Evolutionary conservation across 169 alveolate genomes (phyloP).

Genomic region (Babesia caballi): DNA sequence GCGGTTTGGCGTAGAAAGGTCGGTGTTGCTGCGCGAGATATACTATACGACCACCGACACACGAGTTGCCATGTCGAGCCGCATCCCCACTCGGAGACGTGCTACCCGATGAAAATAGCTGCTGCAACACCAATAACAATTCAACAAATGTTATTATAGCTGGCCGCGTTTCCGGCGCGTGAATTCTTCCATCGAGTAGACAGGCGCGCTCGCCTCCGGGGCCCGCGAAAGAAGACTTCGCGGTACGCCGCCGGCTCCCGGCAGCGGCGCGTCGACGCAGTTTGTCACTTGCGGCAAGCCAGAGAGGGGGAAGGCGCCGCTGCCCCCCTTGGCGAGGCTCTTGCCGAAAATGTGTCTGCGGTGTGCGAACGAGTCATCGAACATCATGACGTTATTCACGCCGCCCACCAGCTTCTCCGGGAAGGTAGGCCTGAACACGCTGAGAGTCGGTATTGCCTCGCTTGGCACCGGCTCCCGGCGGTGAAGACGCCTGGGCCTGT

Average conservation of each 20-base stretch:
- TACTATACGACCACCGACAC: too few species aligned
- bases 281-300: not conserved
- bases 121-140: not conserved
- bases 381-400: not conserved
- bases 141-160: not conserved
- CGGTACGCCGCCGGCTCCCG: not conserved
- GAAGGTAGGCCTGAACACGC: constrained; percentile 29
- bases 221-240: not conserved
- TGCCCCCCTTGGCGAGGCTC: not conserved
- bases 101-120: too few species aligned
- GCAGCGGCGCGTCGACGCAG: not conserved
- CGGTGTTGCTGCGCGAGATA: too few species aligned
- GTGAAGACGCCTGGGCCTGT: not conserved
- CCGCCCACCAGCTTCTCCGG: constrained; percentile 13
- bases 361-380: constrained; percentile 24
- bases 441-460: constrained; percentile 1
- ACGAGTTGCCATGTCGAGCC: too few species aligned
- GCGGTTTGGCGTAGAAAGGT: too few species aligned
- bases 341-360: constrained; percentile 1
- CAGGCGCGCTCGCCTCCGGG: constrained; percentile 5
- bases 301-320: not conserved
- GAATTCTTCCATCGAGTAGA: constrained; percentile 44
- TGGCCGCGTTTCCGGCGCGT: constrained; percentile 37
- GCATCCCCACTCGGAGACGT: too few species aligned
- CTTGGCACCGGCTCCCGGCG: not conserved